A percentile compares a stretch with the other conserved stretches of the same genome.
phyloP scores from a whole-genome alignment of 345 rosid genomes.

The Citrus trifoliata region DNA sequence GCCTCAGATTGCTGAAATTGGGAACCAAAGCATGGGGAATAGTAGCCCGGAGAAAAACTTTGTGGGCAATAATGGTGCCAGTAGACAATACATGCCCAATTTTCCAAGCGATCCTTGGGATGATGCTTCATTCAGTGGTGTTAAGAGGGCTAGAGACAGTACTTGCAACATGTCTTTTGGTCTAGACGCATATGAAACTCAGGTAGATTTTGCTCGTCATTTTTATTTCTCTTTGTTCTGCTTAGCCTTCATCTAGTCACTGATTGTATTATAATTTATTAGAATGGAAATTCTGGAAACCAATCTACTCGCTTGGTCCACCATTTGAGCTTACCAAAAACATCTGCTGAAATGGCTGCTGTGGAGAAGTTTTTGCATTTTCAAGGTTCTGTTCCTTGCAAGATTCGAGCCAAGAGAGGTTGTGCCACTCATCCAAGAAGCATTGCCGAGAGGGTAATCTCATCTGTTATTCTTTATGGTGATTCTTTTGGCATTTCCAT shows the following conservation, averaged over 20 bases:
- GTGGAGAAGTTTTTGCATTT: conserved; percentile 48
- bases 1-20: conserved; percentile 43
- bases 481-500: background rate
- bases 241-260: background rate
- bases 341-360: conserved; percentile 39
- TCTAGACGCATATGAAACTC: conserved; percentile 23
- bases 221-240: background rate
- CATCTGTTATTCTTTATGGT: background rate
- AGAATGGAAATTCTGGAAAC: conserved; percentile 43
- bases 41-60: conserved; percentile 13
- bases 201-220: conserved; percentile 25
- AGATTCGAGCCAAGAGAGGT: conserved; percentile 84
- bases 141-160: conserved; percentile 29
- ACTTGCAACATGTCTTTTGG: conserved; percentile 25
- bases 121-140: conserved; percentile 23
- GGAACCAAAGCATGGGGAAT: conserved; percentile 25
- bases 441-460: conserved; percentile 83
- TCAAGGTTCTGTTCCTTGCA: conserved; percentile 75
- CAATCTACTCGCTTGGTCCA: conserved; percentile 47
- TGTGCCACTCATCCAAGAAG: conserved; percentile 95
- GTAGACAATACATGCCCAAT: conserved; percentile 28
- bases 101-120: conserved; percentile 34
- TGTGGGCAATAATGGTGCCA: conserved; percentile 13
- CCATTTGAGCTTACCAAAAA: conserved; percentile 71
- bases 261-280: conserved; percentile 11